phyloP scores from a whole-genome alignment of 1,284 basidiomycete genomes.

The Naganishia sp. region DNA sequence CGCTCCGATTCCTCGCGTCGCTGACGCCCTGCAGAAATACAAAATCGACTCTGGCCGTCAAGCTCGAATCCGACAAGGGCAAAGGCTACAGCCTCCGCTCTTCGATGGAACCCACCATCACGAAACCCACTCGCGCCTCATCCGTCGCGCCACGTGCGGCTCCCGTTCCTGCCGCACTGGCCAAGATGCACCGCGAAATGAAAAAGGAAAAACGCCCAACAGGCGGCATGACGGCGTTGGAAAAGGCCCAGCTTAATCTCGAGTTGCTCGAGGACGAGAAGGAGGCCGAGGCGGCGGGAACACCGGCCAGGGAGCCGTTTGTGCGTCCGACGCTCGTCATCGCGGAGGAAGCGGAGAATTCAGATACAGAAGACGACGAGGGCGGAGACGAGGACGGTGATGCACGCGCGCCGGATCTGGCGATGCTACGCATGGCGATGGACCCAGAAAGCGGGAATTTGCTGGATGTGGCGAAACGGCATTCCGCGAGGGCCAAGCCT shows the following conservation, averaged over 20 bases:
- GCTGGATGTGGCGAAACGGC: background rate
- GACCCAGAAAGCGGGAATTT: background rate
- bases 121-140: background rate
- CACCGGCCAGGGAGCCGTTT: background rate
- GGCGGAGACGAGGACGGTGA: slow-evolving; percentile 1
- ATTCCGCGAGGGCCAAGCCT: background rate
- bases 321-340: background rate
- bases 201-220: slow-evolving; percentile 13
- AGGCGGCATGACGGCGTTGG: slow-evolving; percentile 9
- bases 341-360: background rate
- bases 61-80: background rate
- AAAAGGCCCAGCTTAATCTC: slow-evolving; percentile 3
- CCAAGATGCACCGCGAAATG: slow-evolving; percentile 13
- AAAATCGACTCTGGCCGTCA: background rate
- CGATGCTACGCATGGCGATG: background rate
- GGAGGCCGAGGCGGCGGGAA: background rate
- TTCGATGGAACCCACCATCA: background rate
- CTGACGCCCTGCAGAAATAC: background rate
- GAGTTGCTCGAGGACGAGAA: slow-evolving; percentile 9
- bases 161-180: background rate
- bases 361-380: background rate
- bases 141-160: background rate
- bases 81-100: slow-evolving; percentile 16
- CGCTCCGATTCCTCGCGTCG: no score
- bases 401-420: background rate